A percentile compares a stretch with the other conserved stretches of the same genome.
These are phyloP conservation scores for Hemileccinum impolitum DNA, from an alignment of 768 basidiomycete genomes.

Conservation along the genomic window DNA sequence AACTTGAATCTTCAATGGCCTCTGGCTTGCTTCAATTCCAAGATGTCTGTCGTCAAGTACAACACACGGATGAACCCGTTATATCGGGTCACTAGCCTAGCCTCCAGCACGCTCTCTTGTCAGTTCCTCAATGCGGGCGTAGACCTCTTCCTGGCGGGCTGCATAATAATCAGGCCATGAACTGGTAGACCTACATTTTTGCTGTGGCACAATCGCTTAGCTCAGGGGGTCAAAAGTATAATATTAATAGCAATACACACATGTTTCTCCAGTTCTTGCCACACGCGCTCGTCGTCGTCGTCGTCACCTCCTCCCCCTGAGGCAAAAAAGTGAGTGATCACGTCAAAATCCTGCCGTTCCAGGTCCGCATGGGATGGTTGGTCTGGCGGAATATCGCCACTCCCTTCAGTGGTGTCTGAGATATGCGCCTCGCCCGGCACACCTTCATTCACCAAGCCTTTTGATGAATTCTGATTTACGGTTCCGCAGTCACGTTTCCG, in stretches of 20 bases:
- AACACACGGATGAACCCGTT: background rate
- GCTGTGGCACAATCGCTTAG: conserved; percentile 26
- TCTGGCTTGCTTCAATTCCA: conserved; percentile 1
- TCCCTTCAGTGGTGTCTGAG: background rate
- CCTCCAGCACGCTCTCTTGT: conserved; percentile 14
- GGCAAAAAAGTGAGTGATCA: conserved; percentile 54
- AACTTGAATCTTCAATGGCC: background rate
- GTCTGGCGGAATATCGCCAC: background rate
- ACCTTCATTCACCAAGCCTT: background rate
- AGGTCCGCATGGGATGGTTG: conserved; percentile 8
- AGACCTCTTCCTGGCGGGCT: conserved; percentile 40
- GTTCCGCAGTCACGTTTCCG: conserved; percentile 35
- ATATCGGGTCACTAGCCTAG: background rate
- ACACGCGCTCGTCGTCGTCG: conserved; percentile 46
- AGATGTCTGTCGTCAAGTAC: conserved; percentile 2
- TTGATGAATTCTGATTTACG: background rate
- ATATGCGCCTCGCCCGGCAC: background rate
- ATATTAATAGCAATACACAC: conserved; percentile 30
- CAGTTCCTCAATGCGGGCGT: conserved; percentile 38
- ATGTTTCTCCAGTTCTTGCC: conserved; percentile 45
- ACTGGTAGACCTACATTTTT: conserved; percentile 37
- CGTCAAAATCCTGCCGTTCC: conserved; percentile 44
- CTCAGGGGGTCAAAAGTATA: background rate
- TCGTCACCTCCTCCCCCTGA: conserved; percentile 48
- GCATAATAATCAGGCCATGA: conserved; percentile 55